Conservation (phyloP, 164 flowering plant species). For the Cinnamomum micranthum region DNA sequence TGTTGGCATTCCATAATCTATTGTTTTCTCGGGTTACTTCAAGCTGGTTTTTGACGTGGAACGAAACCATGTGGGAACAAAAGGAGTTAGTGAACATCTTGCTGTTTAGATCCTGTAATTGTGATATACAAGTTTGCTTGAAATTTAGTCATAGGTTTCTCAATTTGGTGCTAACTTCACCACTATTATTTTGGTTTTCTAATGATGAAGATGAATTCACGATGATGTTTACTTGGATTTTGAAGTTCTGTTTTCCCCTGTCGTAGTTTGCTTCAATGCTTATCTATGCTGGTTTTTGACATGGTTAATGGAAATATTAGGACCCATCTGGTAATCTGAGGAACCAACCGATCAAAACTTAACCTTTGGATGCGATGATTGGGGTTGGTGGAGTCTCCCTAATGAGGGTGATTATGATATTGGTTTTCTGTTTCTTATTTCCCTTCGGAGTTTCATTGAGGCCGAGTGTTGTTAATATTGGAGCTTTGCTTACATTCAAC, state of each 20-base stretch:
- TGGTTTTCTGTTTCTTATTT: neutral
- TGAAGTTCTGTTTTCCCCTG: neutral
- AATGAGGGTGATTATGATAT: neutral
- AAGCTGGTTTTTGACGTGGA: too few relatives aligned
- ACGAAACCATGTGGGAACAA: too few relatives aligned
- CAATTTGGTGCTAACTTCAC: neutral
- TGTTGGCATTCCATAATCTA: too few relatives aligned
- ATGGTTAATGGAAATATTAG: neutral
- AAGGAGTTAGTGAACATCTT: too few relatives aligned
- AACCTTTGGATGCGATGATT: neutral
- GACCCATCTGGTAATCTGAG: neutral
- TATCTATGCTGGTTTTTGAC: neutral
- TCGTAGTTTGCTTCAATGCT: neutral
- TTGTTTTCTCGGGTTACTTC: too few relatives aligned
- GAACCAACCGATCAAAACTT: too few relatives aligned
- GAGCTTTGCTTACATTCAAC: conserved; percentile 54
- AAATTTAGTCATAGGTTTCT: neutral
- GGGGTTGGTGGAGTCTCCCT: neutral
- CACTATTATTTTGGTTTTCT: neutral
- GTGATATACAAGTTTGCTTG: too few relatives aligned
- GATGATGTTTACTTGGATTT: neutral
- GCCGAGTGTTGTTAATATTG: conserved; percentile 55
- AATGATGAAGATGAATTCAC: too few relatives aligned
- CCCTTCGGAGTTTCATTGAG: conserved; percentile 12
- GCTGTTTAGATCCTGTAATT: too few relatives aligned